Percentiles rank a stretch among this genome's conserved stretches.
Conservation (phyloP, 768 basidiomycete species). For the Termitomyces titanicus region DNA sequence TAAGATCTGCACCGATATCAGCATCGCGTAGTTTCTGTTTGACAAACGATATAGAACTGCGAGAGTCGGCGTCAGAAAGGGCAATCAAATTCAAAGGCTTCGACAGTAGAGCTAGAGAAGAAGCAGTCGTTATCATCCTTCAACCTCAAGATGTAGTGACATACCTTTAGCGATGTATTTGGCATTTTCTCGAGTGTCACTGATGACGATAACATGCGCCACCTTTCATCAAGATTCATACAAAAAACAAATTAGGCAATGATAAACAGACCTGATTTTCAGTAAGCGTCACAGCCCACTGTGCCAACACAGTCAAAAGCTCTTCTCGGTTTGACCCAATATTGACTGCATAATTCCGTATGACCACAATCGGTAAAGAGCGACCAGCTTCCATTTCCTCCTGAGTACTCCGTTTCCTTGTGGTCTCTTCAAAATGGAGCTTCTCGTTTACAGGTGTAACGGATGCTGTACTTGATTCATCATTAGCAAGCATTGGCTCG, state of each 20-base stretch:
- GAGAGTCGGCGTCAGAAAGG: conserved; percentile 80
- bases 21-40: conserved; percentile 69
- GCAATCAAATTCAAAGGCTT: conserved; percentile 79
- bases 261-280: conserved; percentile 62
- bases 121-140: not conserved
- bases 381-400: conserved; percentile 51
- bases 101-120: conserved; percentile 64
- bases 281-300: conserved; percentile 81
- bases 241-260: not conserved
- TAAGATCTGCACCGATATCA: conserved; percentile 50
- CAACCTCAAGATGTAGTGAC: not conserved
- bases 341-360: conserved; percentile 72
- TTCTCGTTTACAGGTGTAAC: conserved; percentile 11
- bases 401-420: conserved; percentile 27
- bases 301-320: conserved; percentile 67
- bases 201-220: conserved; percentile 89
- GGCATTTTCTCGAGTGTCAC: conserved; percentile 85
- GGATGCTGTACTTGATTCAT: not conserved
- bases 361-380: conserved; percentile 80
- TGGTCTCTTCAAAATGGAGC: conserved; percentile 12
- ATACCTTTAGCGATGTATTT: conserved; percentile 82
- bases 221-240: conserved; percentile 40
- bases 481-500: conserved; percentile 40
- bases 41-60: conserved; percentile 78
- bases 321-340: conserved; percentile 60